phyloP scores from a whole-genome alignment of 2,329 filamentous ascomycete genomes.

The Botrytis cinerea region DNA sequence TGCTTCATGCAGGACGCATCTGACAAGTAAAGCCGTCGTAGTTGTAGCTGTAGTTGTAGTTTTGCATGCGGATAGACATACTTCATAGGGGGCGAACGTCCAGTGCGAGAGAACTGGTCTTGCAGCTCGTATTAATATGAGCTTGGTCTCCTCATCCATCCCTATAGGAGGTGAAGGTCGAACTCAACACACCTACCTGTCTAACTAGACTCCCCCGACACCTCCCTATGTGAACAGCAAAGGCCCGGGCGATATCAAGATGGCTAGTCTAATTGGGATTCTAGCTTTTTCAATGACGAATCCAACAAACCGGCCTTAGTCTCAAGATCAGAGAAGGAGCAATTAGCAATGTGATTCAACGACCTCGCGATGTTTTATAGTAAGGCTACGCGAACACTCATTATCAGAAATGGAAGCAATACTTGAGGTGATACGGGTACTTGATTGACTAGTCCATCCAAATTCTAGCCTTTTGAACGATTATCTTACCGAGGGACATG shows the following conservation, averaged over 20 bases:
- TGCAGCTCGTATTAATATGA: not conserved
- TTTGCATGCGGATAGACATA: not conserved
- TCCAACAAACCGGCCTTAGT: not conserved
- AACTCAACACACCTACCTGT: not conserved
- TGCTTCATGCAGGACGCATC: not conserved
- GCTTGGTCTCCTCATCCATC: not conserved
- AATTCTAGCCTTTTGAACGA: not conserved
- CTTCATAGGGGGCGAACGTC: not conserved
- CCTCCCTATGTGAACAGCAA: not conserved
- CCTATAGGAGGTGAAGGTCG: not conserved
- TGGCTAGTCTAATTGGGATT: not conserved
- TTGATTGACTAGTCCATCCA: not conserved
- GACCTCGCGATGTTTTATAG: not conserved
- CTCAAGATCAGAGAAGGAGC: not conserved
- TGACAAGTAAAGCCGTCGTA: not conserved
- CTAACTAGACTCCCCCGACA: not conserved
- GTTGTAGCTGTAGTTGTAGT: not conserved
- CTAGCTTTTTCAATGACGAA: not conserved
- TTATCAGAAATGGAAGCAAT: not conserved
- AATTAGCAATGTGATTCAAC: not conserved
- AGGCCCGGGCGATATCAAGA: not conserved
- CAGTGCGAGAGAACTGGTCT: not conserved
- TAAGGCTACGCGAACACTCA: not conserved
- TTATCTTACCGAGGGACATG: constrained; percentile 9
- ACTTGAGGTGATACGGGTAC: too few species aligned